These are phyloP conservation scores for Peronosclerospora sorghi DNA, from an alignment of 352 stramenopile species.

Conservation along the genomic window DNA sequence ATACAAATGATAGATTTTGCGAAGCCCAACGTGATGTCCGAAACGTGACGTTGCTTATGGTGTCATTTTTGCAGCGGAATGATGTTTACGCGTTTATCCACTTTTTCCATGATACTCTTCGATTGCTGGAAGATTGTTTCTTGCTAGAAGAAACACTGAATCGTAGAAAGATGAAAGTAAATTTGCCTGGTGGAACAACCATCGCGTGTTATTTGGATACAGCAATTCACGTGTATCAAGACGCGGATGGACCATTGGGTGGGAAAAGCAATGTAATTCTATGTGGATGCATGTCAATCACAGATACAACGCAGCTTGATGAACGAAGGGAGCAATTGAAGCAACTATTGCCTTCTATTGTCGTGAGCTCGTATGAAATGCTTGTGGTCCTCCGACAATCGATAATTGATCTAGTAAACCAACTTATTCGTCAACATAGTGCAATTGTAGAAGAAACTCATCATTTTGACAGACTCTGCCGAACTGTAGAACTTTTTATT, in stretches of 20 bases:
- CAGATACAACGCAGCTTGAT: slow-evolving; percentile 13
- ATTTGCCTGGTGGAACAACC: slow-evolving; percentile 10
- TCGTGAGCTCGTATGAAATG: slow-evolving; percentile 27
- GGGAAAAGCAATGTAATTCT: slow-evolving; percentile 20
- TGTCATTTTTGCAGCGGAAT: slow-evolving; percentile 37
- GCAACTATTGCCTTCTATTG: slow-evolving; percentile 33
- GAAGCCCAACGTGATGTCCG: slow-evolving; percentile 34
- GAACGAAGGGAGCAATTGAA: slow-evolving; percentile 38
- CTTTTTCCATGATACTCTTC: slow-evolving; percentile 47
- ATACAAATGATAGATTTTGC: slow-evolving; percentile 27
- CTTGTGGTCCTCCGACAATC: slow-evolving; percentile 27
- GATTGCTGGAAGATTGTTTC: slow-evolving; percentile 42
- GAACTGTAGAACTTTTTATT: slow-evolving; percentile 28
- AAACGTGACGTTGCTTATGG: slow-evolving; percentile 38
- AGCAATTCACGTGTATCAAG: slow-evolving; percentile 52
- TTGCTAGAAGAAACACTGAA: slow-evolving; percentile 39
- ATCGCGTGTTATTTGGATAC: slow-evolving; percentile 47
- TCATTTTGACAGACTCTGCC: slow-evolving; percentile 25
- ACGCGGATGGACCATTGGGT: slow-evolving; percentile 38
- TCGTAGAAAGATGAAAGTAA: slow-evolving; percentile 13
- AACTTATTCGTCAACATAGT: slow-evolving; percentile 22
- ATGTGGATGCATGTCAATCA: slow-evolving; percentile 37
- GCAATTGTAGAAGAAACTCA: slow-evolving; percentile 22
- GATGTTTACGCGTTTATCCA: slow-evolving; percentile 53
- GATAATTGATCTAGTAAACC: slow-evolving; percentile 21